phyloP scores from a whole-genome alignment of 2,329 filamentous ascomycete species.

The Septoria petroselini region DNA sequence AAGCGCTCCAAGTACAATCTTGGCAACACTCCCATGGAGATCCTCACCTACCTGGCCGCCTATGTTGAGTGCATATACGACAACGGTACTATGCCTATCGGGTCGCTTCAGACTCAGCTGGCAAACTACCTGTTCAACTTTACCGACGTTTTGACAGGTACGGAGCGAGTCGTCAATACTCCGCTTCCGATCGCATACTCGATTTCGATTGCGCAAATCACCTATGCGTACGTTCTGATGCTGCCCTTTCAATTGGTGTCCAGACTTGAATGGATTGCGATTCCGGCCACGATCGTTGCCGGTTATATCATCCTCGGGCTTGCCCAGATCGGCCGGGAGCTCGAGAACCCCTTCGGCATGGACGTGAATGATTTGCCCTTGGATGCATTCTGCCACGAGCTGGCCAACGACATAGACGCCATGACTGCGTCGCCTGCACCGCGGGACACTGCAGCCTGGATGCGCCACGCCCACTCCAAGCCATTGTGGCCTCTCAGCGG shows the following conservation, averaged over 20 bases:
- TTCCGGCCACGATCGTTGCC: slow-evolving; percentile 65
- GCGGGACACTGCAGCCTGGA: slow-evolving; percentile 50
- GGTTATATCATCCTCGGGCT: slow-evolving; percentile 82
- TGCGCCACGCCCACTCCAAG: slow-evolving; percentile 49
- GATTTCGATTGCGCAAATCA: slow-evolving; percentile 82
- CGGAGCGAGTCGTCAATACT: slow-evolving; percentile 76
- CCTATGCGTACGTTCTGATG: slow-evolving; percentile 76
- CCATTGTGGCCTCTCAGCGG: slow-evolving; percentile 57
- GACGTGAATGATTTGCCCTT: slow-evolving; percentile 80
- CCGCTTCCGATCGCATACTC: slow-evolving; percentile 79
- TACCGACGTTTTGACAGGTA: slow-evolving; percentile 69
- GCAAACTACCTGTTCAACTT: slow-evolving; percentile 59
- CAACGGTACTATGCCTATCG: slow-evolving; percentile 55
- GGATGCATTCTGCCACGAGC: slow-evolving; percentile 71
- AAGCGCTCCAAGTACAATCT: slow-evolving; percentile 70
- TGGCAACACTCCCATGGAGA: slow-evolving; percentile 80
- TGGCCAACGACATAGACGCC: slow-evolving; percentile 70
- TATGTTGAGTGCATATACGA: slow-evolving; percentile 62
- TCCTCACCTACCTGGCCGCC: slow-evolving; percentile 67
- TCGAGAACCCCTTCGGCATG: slow-evolving; percentile 80
- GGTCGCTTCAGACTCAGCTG: slow-evolving; percentile 59
- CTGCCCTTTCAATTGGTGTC: slow-evolving; percentile 75
- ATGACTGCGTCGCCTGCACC: slow-evolving; percentile 60
- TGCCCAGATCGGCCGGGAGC: slow-evolving; percentile 71
- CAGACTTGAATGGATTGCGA: slow-evolving; percentile 67